A percentile compares a stretch with the other conserved stretches of the same genome.
Evolutionary conservation across 768 basidiomycete species (phyloP).

Genomic region (Lactifluus piperatus): DNA sequence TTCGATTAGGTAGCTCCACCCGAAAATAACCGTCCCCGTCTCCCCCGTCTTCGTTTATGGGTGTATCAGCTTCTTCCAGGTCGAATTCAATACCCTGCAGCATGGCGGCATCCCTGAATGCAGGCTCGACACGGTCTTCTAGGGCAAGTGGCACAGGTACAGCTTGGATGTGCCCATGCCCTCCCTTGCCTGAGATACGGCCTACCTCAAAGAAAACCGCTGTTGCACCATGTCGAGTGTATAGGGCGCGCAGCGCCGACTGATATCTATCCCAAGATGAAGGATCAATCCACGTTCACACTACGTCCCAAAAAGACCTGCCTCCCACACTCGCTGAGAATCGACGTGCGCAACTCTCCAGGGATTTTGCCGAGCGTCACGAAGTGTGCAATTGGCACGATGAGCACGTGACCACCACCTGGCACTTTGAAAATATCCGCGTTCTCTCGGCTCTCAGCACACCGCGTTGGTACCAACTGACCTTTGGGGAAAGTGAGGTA

Average conservation of each 20-base stretch:
- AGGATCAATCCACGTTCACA: background rate
- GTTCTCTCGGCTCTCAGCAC: constrained; percentile 35
- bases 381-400: constrained; percentile 90
- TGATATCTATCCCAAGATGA: constrained; percentile 51
- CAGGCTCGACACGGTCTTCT: constrained; percentile 52
- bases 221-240: constrained; percentile 55
- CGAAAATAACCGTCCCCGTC: constrained; percentile 76
- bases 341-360: constrained; percentile 60
- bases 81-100: constrained; percentile 67
- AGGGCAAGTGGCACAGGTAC: constrained; percentile 66
- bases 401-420: constrained; percentile 92
- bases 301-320: constrained; percentile 25
- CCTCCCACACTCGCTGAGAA: constrained; percentile 76
- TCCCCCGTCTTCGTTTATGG: constrained; percentile 46
- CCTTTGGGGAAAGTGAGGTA: constrained; percentile 97
- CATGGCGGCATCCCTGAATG: constrained; percentile 66
- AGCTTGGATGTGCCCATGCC: constrained; percentile 90
- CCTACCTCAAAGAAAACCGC: constrained; percentile 86
- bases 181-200: constrained; percentile 73
- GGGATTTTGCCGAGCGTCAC: constrained; percentile 82
- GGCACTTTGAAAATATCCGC: constrained; percentile 47
- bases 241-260: constrained; percentile 60
- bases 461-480: constrained; percentile 79
- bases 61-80: constrained; percentile 52
- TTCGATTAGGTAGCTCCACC: constrained; percentile 82